Percentiles rank a stretch among this genome's conserved stretches.
phyloP scores from a whole-genome alignment of 768 basidiomycete species.

The Pisolithus albus region DNA sequence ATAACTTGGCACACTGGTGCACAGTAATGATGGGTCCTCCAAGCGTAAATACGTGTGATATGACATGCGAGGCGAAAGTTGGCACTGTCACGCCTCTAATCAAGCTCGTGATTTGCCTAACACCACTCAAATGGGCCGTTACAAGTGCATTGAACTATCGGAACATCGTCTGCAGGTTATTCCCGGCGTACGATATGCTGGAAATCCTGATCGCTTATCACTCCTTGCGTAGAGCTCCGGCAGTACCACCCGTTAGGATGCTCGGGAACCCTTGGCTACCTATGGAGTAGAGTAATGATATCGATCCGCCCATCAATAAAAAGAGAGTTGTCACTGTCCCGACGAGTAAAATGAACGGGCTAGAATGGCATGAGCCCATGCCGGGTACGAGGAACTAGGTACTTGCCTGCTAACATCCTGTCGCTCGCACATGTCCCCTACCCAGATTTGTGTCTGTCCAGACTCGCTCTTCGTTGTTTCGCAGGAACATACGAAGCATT shows the following conservation, averaged over 20 bases:
- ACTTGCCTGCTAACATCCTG: conserved; percentile 78
- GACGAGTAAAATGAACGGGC: conserved; percentile 67
- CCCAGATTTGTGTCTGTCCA: conserved; percentile 64
- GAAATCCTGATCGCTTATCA: conserved; percentile 16
- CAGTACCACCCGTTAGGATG: conserved; percentile 57
- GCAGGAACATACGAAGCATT: conserved; percentile 45
- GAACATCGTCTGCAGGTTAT: too few relatives aligned
- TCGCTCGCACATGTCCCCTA: conserved; percentile 67
- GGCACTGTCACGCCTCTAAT: too few relatives aligned
- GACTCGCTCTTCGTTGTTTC: conserved; percentile 41
- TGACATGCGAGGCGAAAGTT: too few relatives aligned
- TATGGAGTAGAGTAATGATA: conserved; percentile 58
- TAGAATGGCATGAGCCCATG: conserved; percentile 23
- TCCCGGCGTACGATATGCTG: too few relatives aligned
- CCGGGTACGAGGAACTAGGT: background rate
- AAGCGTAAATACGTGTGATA: too few relatives aligned
- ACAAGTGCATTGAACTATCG: background rate
- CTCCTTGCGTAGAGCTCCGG: conserved; percentile 45
- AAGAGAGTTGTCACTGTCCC: conserved; percentile 63
- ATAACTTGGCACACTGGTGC: too few relatives aligned
- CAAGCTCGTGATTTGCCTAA: too few relatives aligned
- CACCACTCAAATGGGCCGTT: background rate
- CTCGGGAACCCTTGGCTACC: conserved; percentile 65
- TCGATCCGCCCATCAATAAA: conserved; percentile 58
- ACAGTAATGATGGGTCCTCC: too few relatives aligned